Evolutionary conservation across 345 rosid species (phyloP).

Genomic region (Lepidium africanum): DNA sequence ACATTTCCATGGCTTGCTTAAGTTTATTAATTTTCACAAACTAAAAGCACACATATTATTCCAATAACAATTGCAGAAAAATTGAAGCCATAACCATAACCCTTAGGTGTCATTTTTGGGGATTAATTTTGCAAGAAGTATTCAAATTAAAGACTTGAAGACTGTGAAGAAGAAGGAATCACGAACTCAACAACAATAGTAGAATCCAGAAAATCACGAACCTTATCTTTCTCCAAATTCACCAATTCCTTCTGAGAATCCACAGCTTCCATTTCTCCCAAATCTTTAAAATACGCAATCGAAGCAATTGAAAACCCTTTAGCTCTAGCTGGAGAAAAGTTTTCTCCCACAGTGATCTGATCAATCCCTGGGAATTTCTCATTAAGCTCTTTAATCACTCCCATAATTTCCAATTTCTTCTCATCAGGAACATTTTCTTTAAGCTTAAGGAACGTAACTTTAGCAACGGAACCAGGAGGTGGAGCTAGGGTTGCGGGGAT

Average conservation of each 20-base stretch:
- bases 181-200: constrained; percentile 58
- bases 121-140: not conserved
- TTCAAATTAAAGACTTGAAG: not conserved
- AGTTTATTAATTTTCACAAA: too few species aligned
- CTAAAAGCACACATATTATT: too few species aligned
- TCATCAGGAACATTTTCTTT: constrained; percentile 44
- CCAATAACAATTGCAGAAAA: too few species aligned
- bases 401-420: constrained; percentile 43
- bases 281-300: constrained; percentile 49
- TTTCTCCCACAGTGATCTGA: constrained; percentile 60
- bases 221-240: constrained; percentile 47
- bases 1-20: too few species aligned
- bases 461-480: constrained; percentile 47
- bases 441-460: constrained; percentile 48
- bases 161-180: constrained; percentile 34
- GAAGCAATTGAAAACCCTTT: constrained; percentile 72
- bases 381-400: constrained; percentile 33
- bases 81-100: too few species aligned
- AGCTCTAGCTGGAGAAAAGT: constrained; percentile 82
- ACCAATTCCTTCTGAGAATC: constrained; percentile 32
- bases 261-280: constrained; percentile 43
- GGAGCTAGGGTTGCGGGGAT: constrained; percentile 28
- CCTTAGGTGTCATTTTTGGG: too few species aligned
- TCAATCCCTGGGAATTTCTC: constrained; percentile 38
- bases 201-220: constrained; percentile 48